phyloP scores from a whole-genome alignment of 2,329 filamentous ascomycete genomes.

The Fusarium subglutinans region DNA sequence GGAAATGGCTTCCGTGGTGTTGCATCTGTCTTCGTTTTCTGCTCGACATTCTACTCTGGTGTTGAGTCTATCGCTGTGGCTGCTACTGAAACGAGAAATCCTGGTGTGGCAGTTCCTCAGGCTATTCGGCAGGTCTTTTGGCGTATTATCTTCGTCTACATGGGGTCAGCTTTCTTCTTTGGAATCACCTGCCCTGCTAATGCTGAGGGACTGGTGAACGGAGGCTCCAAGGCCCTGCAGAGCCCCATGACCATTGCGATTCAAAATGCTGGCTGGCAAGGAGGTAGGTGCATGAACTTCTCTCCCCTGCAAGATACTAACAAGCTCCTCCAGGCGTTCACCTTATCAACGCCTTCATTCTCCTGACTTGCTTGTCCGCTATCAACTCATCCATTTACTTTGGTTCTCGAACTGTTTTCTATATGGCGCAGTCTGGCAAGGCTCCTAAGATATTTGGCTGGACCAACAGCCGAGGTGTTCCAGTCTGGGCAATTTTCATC shows the following conservation, averaged over 20 bases:
- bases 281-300: conserved; percentile 53
- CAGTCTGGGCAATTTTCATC: conserved; percentile 69
- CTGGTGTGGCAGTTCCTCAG: conserved; percentile 62
- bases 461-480: conserved; percentile 71
- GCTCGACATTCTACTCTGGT: conserved; percentile 76
- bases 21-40: conserved; percentile 73
- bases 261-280: conserved; percentile 76
- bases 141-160: conserved; percentile 70
- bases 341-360: conserved; percentile 80
- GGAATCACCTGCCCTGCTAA: conserved; percentile 78
- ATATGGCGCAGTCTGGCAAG: conserved; percentile 78
- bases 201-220: conserved; percentile 69
- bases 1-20: conserved; percentile 73
- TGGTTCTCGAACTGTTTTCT: conserved; percentile 76
- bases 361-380: conserved; percentile 76
- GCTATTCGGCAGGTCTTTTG: conserved; percentile 70
- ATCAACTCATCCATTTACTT: conserved; percentile 83
- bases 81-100: conserved; percentile 69
- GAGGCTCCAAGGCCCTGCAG: conserved; percentile 69
- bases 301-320: not conserved
- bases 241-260: conserved; percentile 80
- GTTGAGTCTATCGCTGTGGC: conserved; percentile 71
- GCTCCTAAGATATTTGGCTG: conserved; percentile 75
- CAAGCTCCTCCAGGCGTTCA: conserved; percentile 59
- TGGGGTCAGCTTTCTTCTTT: conserved; percentile 78